Base-by-base conservation (phyloP, 106 monocot genomes). In the Platanthera guangdongensis region DNA sequence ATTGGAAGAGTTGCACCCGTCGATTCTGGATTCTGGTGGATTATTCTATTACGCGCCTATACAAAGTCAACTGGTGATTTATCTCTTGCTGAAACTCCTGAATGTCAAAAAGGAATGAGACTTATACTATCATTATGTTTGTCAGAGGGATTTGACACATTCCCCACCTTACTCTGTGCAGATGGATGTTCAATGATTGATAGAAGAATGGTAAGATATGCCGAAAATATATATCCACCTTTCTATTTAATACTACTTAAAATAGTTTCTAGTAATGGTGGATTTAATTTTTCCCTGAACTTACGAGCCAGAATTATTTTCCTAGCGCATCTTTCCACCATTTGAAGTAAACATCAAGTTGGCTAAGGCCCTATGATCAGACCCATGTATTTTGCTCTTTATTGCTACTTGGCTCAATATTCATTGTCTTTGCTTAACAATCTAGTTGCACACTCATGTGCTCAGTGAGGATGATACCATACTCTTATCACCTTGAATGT, bases 21-120 rank as follows among this genome's bases (percentile, higher is more conserved):
- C 16, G 94, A 94, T 81, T 94, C 91, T 77, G 94, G 94, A 25
- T 94, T 94, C 55, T 94, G 94, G 94, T 94, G 94, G 94, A 94
- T 94, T n/a, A 86, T 94, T 74, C 82, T 94, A 46, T 85, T 94
- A 13, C 81, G 91, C 19, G 89, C 94, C 9, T 94, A 94, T 65
- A 94, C 94, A 51, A 94, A 91, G 74, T 91, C 91, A 6, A 94
- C 94, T 11, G 94, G 94, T 16, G 94, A 94, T 80, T 57, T 79
- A 65, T 65, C 87, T 11, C 54, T 94, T 63, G 84, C 94, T 6
- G 94, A 94, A 71, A 85, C 82, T 10, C 83, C 87, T 14, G 86
- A 91, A 68, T 94, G 88, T 51, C 94, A 94, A 76, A 87, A 82
- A 52, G 91, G 94, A 28, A 94, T 94, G 81, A 77, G 84, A 71